Percentiles rank a stretch among this genome's conserved stretches.
These are phyloP conservation scores for Aspergillus bombycis DNA, from an alignment of 2,329 filamentous ascomycete species.

Conservation along the genomic window DNA sequence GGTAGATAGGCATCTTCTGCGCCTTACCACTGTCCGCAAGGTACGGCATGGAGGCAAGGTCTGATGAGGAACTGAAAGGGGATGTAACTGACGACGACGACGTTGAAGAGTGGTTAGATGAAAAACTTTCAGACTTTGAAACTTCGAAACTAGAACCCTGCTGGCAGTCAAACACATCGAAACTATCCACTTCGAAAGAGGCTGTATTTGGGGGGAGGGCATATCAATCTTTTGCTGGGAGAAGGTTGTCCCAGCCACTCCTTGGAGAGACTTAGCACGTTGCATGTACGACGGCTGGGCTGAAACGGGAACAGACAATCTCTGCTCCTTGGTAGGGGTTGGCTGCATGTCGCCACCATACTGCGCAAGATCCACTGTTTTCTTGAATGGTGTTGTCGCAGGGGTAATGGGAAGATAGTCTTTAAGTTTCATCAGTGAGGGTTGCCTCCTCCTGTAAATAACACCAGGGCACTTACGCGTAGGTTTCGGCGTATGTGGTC, in stretches of 20 bases:
- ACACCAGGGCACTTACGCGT: conserved; percentile 53
- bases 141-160: conserved; percentile 38
- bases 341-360: conserved; percentile 43
- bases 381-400: conserved; percentile 61
- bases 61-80: conserved; percentile 56
- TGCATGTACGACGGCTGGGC: conserved; percentile 46
- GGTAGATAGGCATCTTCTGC: conserved; percentile 35
- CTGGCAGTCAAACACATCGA: conserved; percentile 59
- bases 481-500: conserved; percentile 67
- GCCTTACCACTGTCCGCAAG: conserved; percentile 26
- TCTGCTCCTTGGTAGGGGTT: conserved; percentile 45
- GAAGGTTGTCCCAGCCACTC: conserved; percentile 42
- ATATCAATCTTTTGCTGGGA: conserved; percentile 47
- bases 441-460: background rate
- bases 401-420: conserved; percentile 70
- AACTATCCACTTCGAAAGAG: conserved; percentile 50
- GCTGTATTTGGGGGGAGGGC: conserved; percentile 60
- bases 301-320: conserved; percentile 35
- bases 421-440: conserved; percentile 35
- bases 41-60: conserved; percentile 50
- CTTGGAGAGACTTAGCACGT: conserved; percentile 50
- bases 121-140: conserved; percentile 25
- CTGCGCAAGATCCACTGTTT: conserved; percentile 40
- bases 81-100: conserved; percentile 51
- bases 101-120: conserved; percentile 47